These are phyloP conservation scores for Gamsiella multidivaricata DNA, from an alignment of 192 early-diverging fungal species.

Conservation along the genomic window DNA sequence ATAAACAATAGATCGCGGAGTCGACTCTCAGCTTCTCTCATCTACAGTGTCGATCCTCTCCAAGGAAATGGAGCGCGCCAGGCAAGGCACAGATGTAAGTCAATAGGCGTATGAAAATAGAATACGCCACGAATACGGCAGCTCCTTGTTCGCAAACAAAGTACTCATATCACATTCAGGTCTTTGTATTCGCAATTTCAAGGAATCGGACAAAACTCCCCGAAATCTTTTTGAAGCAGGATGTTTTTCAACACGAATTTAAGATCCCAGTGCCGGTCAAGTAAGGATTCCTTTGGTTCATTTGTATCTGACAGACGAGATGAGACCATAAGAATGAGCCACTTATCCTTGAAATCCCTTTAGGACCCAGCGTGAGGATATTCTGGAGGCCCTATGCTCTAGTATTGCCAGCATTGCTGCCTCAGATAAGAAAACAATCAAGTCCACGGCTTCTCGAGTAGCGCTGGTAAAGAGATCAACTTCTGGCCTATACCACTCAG, in stretches of 20 bases:
- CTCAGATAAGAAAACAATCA: not conserved
- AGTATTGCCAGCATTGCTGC: not conserved
- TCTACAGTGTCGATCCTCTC: constrained; percentile 23
- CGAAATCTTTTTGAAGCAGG: constrained; percentile 35
- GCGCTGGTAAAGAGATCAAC: constrained; percentile 19
- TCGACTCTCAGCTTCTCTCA: constrained; percentile 28
- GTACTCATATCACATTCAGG: constrained; percentile 26
- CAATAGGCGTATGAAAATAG: too few species aligned
- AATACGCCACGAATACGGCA: too few species aligned
- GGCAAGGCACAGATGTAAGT: constrained; percentile 22
- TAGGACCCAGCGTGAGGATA: constrained; percentile 20
- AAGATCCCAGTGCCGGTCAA: constrained; percentile 53
- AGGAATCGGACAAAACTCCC: constrained; percentile 53
- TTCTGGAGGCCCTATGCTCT: constrained; percentile 5
- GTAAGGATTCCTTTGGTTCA: constrained; percentile 39
- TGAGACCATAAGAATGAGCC: too few species aligned
- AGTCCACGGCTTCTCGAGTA: constrained; percentile 15
- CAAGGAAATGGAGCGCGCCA: constrained; percentile 28
- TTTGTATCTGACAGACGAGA: too few species aligned
- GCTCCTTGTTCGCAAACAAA: too few species aligned
- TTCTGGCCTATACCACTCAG: not conserved
- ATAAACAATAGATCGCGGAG: constrained; percentile 19
- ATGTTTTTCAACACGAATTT: constrained; percentile 55
- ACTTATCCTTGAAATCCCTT: too few species aligned
- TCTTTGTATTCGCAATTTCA: constrained; percentile 57